Conservation (phyloP, 2,329 filamentous ascomycete genomes). For the Phaeosphaeria sp. region DNA sequence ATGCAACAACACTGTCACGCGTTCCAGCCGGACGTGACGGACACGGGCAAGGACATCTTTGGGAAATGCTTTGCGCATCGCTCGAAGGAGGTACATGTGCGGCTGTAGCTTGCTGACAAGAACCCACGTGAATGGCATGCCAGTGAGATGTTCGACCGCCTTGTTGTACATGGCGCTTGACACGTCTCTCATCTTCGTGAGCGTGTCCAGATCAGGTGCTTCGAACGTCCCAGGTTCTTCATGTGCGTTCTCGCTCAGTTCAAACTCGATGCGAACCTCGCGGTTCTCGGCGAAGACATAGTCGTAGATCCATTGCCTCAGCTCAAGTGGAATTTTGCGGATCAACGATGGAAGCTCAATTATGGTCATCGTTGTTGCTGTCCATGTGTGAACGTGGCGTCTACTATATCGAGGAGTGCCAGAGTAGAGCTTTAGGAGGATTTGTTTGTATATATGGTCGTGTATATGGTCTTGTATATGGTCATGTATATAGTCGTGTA, state of each 20-base stretch:
- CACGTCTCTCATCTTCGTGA: neutral
- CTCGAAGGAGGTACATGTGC: neutral
- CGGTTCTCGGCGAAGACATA: neutral
- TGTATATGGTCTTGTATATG: no score
- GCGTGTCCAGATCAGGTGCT: neutral
- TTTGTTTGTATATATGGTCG: no score
- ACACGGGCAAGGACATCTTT: neutral
- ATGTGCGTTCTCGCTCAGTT: neutral
- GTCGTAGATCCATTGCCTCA: neutral
- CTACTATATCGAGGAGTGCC: no score
- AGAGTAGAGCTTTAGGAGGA: no score
- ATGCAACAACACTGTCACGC: neutral
- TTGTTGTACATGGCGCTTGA: neutral
- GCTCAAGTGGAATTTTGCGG: neutral
- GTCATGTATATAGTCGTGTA: no score
- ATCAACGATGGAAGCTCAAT: neutral
- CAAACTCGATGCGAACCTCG: neutral
- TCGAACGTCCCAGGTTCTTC: neutral
- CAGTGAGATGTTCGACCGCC: neutral
- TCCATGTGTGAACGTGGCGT: no score
- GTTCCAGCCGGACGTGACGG: neutral
- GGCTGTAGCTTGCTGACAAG: neutral
- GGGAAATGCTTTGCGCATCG: neutral
- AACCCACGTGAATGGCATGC: neutral
- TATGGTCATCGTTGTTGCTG: neutral